Conservation (phyloP, 768 basidiomycete species). For the Fistulinella prunicolor region DNA sequence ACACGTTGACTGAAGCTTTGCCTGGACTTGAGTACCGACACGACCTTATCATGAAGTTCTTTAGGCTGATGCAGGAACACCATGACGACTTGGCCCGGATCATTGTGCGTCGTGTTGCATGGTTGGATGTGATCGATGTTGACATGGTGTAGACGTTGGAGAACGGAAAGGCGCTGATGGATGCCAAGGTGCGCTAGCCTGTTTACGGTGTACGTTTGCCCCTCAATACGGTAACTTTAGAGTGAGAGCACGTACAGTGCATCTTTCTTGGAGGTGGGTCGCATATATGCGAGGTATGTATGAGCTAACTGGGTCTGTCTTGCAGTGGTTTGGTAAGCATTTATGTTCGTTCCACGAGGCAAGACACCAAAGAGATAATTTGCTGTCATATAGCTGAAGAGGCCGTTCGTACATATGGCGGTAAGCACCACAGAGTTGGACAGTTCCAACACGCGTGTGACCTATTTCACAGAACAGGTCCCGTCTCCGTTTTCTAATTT, state of each 20-base stretch:
- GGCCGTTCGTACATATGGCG: conserved; percentile 88
- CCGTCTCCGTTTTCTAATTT: conserved; percentile 67
- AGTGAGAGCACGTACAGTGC: conserved; percentile 85
- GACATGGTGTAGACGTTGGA: conserved; percentile 68
- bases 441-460: neutral
- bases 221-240: conserved; percentile 31
- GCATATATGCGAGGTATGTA: conserved; percentile 2
- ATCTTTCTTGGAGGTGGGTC: conserved; percentile 73
- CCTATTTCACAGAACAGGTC: conserved; percentile 59
- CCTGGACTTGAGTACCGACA: conserved; percentile 59
- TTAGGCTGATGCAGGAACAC: conserved; percentile 74
- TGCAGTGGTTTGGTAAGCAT: conserved; percentile 74
- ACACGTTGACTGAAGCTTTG: neutral
- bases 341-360: neutral
- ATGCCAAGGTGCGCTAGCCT: conserved; percentile 60
- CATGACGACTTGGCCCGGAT: conserved; percentile 84
- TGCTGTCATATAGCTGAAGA: conserved; percentile 68
- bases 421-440: conserved; percentile 35
- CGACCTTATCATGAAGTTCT: conserved; percentile 79
- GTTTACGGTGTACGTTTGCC: neutral
- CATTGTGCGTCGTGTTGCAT: conserved; percentile 52
- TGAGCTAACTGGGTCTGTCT: conserved; percentile 1
- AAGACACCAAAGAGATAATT: conserved; percentile 1
- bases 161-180: conserved; percentile 89
- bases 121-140: conserved; percentile 3